Conservation (phyloP, 345 rosid genomes). For the Rhodomyrtus tomentosa region DNA sequence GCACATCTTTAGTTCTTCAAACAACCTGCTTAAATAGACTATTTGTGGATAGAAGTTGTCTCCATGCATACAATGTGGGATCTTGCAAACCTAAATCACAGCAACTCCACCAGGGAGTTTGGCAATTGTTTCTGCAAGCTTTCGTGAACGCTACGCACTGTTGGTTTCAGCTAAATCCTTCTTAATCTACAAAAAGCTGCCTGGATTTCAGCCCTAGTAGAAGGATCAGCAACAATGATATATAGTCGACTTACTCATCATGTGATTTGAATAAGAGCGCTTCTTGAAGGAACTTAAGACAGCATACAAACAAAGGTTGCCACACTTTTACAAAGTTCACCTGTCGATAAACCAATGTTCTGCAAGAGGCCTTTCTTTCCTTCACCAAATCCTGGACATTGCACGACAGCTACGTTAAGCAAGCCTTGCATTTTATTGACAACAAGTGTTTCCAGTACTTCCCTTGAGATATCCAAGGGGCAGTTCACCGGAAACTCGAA, state of each 20-base stretch:
- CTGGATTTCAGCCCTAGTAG: slow-evolving; percentile 80
- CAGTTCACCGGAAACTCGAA: too few relatives aligned
- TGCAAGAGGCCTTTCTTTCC: slow-evolving; percentile 80
- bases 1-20: background rate
- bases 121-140: slow-evolving; percentile 78
- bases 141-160: slow-evolving; percentile 37
- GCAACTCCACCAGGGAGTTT: slow-evolving; percentile 86
- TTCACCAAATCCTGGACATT: slow-evolving; percentile 77
- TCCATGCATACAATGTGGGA: background rate
- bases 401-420: too few relatives aligned
- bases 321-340: slow-evolving; percentile 13
- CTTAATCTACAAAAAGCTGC: slow-evolving; percentile 83
- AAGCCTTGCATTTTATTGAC: too few relatives aligned
- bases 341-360: slow-evolving; percentile 92
- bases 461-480: too few relatives aligned
- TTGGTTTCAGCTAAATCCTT: slow-evolving; percentile 80
- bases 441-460: too few relatives aligned
- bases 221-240: slow-evolving; percentile 69
- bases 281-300: background rate
- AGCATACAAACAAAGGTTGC: background rate
- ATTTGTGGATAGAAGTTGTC: background rate
- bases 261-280: background rate
- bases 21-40: background rate
- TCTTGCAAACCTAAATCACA: slow-evolving; percentile 55
- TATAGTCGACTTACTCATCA: slow-evolving; percentile 51